phyloP scores from a whole-genome alignment of 73 alveolate species.

The Blepharisma stoltei region DNA sequence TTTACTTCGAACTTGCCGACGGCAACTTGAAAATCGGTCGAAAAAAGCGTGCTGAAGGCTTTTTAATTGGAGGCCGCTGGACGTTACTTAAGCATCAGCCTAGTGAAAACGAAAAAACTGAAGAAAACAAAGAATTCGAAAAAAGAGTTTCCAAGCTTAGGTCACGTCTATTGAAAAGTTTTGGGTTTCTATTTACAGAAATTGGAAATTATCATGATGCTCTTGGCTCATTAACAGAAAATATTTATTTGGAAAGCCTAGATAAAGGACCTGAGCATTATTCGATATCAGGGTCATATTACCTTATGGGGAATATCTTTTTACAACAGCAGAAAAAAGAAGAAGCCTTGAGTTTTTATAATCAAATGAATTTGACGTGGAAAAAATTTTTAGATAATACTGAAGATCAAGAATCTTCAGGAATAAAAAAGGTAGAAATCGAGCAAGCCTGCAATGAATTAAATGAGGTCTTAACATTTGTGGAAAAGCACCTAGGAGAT shows the following conservation, averaged over 20 bases:
- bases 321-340: neutral
- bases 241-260: constrained; percentile 22
- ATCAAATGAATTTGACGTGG: constrained; percentile 23
- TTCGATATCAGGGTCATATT: neutral
- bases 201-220: constrained; percentile 5
- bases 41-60: neutral
- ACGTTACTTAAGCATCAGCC: constrained; percentile 20
- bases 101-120: constrained; percentile 9
- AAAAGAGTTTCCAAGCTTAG: constrained; percentile 3
- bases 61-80: constrained; percentile 6
- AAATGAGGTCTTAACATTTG: constrained; percentile 1
- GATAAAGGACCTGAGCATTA: constrained; percentile 30
- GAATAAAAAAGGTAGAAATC: constrained; percentile 1
- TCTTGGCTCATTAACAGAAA: neutral
- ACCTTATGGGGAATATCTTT: constrained; percentile 26
- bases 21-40: constrained; percentile 1
- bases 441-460: constrained; percentile 20
- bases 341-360: constrained; percentile 18
- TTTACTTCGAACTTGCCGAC: constrained; percentile 18
- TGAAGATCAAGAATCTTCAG: neutral
- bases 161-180: constrained; percentile 17
- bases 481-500: neutral
- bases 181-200: constrained; percentile 18
- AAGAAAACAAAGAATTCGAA: neutral
- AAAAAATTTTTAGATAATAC: constrained; percentile 7